Evolutionary conservation across 768 basidiomycete genomes (phyloP), one percentile per base, ranked within the genome.

Genomic region (Aureoboletus auriporus): DNA sequence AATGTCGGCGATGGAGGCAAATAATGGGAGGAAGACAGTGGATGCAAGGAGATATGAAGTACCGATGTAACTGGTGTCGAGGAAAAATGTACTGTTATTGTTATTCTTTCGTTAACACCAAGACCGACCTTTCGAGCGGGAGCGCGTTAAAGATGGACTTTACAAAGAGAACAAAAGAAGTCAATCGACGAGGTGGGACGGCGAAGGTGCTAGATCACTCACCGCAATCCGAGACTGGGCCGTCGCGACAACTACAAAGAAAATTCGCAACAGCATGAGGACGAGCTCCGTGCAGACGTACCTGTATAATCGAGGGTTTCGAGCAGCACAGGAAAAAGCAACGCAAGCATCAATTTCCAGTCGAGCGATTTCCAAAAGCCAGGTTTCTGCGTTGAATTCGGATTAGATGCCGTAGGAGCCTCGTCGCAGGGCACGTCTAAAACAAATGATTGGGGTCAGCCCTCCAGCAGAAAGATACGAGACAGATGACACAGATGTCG

Each of bases 1-100:
- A 17, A 78, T 66, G 51, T 79, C 77, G 9, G 76, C 71, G 7
- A 79, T 49, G 7, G 73, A 73, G 1, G 74, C 77, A 38, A 75
- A 79, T 8, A 80, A 55, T 6, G 77, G 77, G 8, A 79, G 63
- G 59, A 79, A 79, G 41, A 78, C 75, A 4, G 78, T 77, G 14
- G 75, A 75, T 0, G 78, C 70, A 13, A 79, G 64, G 20, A 79
- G 60, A 47, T 79, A 79, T 2, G 71, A 56, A 1, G 78, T 79
- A 36, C 78, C 77, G 16, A 79, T 71, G 49, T 72, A 77, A 46
- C 77, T 73, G 11, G 10, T 26, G 12, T 11, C 20, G 20, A 23
- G 2, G 20, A 23, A 23, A 4, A 23, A 23, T 23, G 20, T 23
- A 23, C 20, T 23, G 20, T 23, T 23, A 23, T 23, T 23, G 20